Base-by-base conservation (phyloP, 2,329 filamentous ascomycete genomes). In the Beauveria asiatica region DNA sequence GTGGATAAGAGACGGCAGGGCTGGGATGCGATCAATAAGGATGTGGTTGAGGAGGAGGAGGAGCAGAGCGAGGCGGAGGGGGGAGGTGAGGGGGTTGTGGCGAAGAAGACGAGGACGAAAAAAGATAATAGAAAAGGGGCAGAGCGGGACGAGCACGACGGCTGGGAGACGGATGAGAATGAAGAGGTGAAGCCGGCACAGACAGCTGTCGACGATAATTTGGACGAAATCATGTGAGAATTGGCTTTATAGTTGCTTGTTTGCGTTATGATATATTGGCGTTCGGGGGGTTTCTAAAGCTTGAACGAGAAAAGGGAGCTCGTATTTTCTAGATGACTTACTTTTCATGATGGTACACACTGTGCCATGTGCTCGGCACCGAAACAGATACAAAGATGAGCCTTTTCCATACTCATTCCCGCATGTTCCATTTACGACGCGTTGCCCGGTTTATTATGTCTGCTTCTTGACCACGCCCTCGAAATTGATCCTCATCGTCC, bases 11-110 rank as follows among this genome's bases (percentile, higher is more conserved):
- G 83, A 62, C 75, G 76, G 21, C 81, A 82, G 69, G 72, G 73
- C 4, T 86, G 83, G 83, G 82, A 85, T 2, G 79, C 83, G 8
- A 74, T 85, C 65, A 86, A 86, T 69, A 77, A 75, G 65, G 62
- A 69, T 62, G 67, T 68, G 48, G 67, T 66, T 23, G 64, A 63
- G 52, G 67, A 65, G 23, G 66, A 57, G 3, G 64, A 65, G 21
- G 65, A 59, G 1, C 64, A 64, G 19, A 64, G 61, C 23, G 68
- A 65, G 4, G 61, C 58, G 50, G 62, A 30, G 27, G 65, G 64
- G 30, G 59, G 62, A 21, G 57, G 63, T n/a, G 66, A 64, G 21
- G 66, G 56, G 5, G 67, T 61, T 19, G 67, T 67, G n/a, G 67
- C 64, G n/a, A 67, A 67, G 17, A 60, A 56, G n/a, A 58, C 41